Conservation (phyloP, 495 filamentous ascomycete genomes). For the Xylaria acuta region DNA sequence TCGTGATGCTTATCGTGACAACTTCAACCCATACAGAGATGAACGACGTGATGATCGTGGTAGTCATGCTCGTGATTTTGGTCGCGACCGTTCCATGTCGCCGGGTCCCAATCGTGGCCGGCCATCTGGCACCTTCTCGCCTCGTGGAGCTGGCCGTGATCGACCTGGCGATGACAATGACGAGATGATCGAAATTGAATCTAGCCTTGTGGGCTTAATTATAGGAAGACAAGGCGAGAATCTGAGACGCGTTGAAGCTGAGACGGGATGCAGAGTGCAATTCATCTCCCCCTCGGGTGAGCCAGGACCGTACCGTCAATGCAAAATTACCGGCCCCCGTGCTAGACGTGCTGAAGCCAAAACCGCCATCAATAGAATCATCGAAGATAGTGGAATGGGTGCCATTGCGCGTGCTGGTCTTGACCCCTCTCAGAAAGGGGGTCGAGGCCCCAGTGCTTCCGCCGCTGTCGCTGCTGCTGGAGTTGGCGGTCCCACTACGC, state of each 20-base stretch:
- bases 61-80: conserved; percentile 58
- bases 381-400: conserved; percentile 79
- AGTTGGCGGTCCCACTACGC: conserved; percentile 48
- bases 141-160: conserved; percentile 54
- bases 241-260: conserved; percentile 74
- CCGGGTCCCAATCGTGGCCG: conserved; percentile 57
- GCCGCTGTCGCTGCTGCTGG: conserved; percentile 42
- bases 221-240: conserved; percentile 87
- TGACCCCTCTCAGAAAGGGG: conserved; percentile 37
- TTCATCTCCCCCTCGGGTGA: conserved; percentile 76
- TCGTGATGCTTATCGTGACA: conserved; percentile 71
- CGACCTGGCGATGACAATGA: conserved; percentile 66
- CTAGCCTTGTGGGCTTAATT: conserved; percentile 78
- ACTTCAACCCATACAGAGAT: conserved; percentile 75
- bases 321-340: conserved; percentile 75
- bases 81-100: conserved; percentile 69
- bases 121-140: conserved; percentile 53
- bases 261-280: conserved; percentile 78
- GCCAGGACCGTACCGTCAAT: conserved; percentile 70
- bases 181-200: conserved; percentile 79
- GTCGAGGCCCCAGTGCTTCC: conserved; percentile 33
- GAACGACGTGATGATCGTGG: conserved; percentile 72
- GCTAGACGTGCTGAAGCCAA: conserved; percentile 72
- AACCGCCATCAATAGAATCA: conserved; percentile 77
- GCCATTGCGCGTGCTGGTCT: conserved; percentile 49